Evolutionary conservation across 2,329 filamentous ascomycete genomes (phyloP).

Genomic region (Sporothrix variecibatus): DNA sequence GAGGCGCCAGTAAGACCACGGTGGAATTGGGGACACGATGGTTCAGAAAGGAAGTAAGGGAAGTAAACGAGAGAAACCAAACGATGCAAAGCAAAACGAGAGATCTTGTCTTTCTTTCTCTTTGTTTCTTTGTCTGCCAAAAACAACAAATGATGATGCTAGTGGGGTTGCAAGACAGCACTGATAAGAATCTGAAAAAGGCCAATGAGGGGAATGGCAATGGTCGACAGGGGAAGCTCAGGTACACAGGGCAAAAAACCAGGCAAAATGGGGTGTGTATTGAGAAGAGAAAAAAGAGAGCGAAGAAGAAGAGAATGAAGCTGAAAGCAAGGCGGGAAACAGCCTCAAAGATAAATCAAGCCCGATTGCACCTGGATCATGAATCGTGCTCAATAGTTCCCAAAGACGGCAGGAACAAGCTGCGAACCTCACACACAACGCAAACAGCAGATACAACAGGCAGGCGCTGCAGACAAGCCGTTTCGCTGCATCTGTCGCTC

Average conservation of each 20-base stretch:
- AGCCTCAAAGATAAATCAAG: not conserved
- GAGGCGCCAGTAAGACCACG: constrained; percentile 9
- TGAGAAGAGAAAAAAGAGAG: not conserved
- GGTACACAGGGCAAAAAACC: not conserved
- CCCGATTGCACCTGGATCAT: not conserved
- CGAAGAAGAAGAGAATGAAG: not conserved
- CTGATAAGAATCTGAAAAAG: not conserved
- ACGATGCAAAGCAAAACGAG: not conserved
- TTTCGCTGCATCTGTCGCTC: constrained; percentile 31
- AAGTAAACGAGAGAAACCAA: not conserved
- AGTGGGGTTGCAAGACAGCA: constrained; percentile 9
- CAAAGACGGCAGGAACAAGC: constrained; percentile 19
- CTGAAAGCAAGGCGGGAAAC: not conserved
- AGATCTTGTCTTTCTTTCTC: not conserved
- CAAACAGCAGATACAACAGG: not conserved
- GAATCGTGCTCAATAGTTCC: not conserved
- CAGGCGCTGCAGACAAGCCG: not conserved
- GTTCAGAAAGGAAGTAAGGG: not conserved
- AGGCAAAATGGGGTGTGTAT: not conserved
- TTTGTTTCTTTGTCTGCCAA: not conserved
- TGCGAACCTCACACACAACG: not conserved
- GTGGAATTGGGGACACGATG: not conserved
- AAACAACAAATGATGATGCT: not conserved
- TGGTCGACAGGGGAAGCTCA: constrained; percentile 12
- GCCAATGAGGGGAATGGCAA: constrained; percentile 8